These are phyloP conservation scores for Tulasnella sp. DNA, from an alignment of 768 basidiomycete species.

Conservation along the genomic window DNA sequence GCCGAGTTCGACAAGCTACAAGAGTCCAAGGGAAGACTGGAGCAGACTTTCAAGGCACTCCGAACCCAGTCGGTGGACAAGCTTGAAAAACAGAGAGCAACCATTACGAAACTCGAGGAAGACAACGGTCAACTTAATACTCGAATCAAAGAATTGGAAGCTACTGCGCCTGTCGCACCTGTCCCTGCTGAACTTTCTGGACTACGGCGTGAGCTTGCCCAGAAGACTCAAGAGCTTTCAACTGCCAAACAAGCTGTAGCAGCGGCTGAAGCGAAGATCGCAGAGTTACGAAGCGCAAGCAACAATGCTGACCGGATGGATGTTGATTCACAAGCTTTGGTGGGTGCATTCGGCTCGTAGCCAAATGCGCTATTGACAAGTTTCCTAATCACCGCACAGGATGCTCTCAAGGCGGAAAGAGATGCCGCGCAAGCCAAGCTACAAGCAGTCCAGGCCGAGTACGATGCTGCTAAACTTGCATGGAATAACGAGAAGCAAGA, in stretches of 20 bases:
- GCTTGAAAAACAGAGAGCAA: conserved; percentile 3
- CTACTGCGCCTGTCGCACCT: neutral
- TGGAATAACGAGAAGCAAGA: conserved; percentile 6
- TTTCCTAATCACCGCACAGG: neutral
- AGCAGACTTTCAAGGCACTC: conserved; percentile 2
- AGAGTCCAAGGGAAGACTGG: neutral
- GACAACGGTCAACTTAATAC: conserved; percentile 8
- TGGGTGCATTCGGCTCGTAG: neutral
- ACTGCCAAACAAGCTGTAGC: neutral
- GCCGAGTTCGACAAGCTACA: conserved; percentile 1
- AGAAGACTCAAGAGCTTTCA: neutral
- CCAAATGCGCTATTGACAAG: neutral
- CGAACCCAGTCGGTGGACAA: conserved; percentile 5
- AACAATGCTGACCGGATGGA: neutral
- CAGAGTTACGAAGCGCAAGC: neutral
- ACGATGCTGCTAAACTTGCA: neutral
- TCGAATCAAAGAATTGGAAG: conserved; percentile 3
- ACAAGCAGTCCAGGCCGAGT: neutral
- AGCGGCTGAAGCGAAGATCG: neutral
- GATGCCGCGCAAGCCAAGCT: conserved; percentile 1
- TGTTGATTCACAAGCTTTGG: conserved; percentile 2
- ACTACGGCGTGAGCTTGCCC: conserved; percentile 4
- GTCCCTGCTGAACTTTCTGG: neutral
- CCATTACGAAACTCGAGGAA: neutral
- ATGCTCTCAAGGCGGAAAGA: conserved; percentile 7